Evolutionary conservation across 768 basidiomycete species (phyloP), one percentile per base, ranked within the genome.

Genomic region (Leccinellum albellum): DNA sequence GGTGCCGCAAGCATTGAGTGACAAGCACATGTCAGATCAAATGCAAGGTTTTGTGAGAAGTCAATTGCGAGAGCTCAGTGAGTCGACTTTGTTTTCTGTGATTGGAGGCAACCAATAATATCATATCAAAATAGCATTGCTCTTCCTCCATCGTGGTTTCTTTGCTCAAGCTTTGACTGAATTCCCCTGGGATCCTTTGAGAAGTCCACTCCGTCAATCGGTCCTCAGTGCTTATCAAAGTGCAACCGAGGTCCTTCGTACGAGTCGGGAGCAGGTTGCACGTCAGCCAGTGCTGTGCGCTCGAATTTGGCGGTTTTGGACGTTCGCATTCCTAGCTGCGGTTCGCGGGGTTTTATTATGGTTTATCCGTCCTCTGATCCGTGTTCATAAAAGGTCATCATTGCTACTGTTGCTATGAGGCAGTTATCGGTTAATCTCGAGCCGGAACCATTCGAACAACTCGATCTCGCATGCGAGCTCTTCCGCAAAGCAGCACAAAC

Each of bases 301-400:
- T 37, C 77, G 84, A 15, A 69, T 87, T 26, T 86, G 82, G 82
- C 74, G 76, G 52, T 78, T 83, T 54, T 87, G 85, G 85, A 76
- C 82, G 2, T 70, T 78, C 48, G 74, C 79, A 1, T 85, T 85
- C 64, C 75, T 79, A 13, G 78, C 85, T 15, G 76, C 82, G 37
- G 82, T 84, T 65, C 67, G 78, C 61, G 13, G 45, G 57, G 20
- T 48, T n/a, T 14, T 40, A 13, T 56, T 54, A 6, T 29, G 23
- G 17, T 20, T 14, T 28, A 13, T 44, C 21, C 9, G 13, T 21
- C 47, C 26, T 20, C 37, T 35, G 40, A 61, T 28, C 47, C 12
- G 9, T 17, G 14, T 55, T 50, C 23, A 42, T 33, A 28, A 45
- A 44, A 84, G 83, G 71, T 85, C 14, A 74, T 82, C 29, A 71